Conservation (phyloP, 768 basidiomycete genomes). For the Tricholomella constricta region DNA sequence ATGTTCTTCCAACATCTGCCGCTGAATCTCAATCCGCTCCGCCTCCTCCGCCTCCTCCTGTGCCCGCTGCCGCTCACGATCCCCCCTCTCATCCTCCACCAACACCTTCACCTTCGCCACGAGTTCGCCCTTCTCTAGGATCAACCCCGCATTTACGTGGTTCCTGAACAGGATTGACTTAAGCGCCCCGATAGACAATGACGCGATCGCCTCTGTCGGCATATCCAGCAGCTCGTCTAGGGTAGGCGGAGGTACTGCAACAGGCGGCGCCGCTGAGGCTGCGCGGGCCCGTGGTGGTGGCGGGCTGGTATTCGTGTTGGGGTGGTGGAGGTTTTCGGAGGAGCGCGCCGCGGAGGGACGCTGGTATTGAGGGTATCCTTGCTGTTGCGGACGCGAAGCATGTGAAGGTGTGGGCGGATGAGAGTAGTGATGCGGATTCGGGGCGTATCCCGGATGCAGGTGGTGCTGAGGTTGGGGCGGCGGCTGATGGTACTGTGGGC, state of each 20-base stretch:
- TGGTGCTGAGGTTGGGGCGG: conserved; percentile 22
- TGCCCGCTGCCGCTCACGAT: conserved; percentile 49
- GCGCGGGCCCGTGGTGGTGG: conserved; percentile 45
- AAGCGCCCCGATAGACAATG: conserved; percentile 68
- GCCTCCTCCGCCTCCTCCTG: conserved; percentile 49
- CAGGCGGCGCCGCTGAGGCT: conserved; percentile 37
- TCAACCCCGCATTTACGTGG: conserved; percentile 73
- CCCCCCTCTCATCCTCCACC: conserved; percentile 62
- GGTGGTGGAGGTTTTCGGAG: conserved; percentile 19
- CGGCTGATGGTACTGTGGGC: conserved; percentile 10
- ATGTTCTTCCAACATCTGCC: conserved; percentile 37
- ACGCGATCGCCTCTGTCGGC: conserved; percentile 53
- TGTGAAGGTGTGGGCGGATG: conserved; percentile 8
- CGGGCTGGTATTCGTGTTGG: conserved; percentile 16
- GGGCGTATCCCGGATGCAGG: conserved; percentile 17
- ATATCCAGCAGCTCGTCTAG: conserved; percentile 71
- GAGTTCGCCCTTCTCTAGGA: conserved; percentile 89
- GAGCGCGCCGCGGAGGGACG: conserved; percentile 23
- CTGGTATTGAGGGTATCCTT: conserved; percentile 25
- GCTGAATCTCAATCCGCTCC: conserved; percentile 40
- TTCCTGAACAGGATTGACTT: conserved; percentile 82
- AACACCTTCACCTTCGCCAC: conserved; percentile 67
- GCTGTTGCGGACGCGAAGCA: conserved; percentile 15
- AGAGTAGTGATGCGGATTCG: conserved; percentile 1
- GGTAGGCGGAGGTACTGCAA: conserved; percentile 50